Conservation (phyloP, 805 yeast genomes). For the Pichia californica region DNA sequence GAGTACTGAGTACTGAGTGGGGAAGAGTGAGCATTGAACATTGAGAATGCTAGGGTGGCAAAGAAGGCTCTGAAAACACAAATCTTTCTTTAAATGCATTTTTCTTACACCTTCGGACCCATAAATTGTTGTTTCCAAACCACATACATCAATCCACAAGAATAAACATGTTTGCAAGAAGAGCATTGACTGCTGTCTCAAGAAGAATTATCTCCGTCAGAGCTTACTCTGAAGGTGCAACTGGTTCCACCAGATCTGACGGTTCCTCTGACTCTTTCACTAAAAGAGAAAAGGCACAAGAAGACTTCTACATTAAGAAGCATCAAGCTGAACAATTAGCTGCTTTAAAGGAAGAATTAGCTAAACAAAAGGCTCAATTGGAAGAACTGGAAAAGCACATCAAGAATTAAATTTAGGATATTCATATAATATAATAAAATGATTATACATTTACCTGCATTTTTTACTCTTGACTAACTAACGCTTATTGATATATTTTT, state of each 20-base stretch:
- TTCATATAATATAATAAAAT: too few relatives aligned
- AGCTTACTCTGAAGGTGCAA: conserved; percentile 49
- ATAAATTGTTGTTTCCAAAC: too few relatives aligned
- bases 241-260: conserved; percentile 52
- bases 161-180: conserved; percentile 32
- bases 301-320: conserved; percentile 76
- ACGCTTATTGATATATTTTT: neutral
- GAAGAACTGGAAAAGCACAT: conserved; percentile 43
- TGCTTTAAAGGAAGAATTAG: conserved; percentile 66
- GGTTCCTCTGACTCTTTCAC: conserved; percentile 56
- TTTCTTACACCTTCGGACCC: too few relatives aligned
- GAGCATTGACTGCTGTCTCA: conserved; percentile 31
- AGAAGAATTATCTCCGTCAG: conserved; percentile 28
- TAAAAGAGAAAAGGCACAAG: conserved; percentile 91
- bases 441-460: too few relatives aligned
- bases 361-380: conserved; percentile 61
- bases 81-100: too few relatives aligned
- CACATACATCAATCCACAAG: neutral
- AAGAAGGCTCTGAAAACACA: too few relatives aligned
- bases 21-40: too few relatives aligned
- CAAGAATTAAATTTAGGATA: conserved; percentile 24
- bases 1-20: too few relatives aligned
- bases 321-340: conserved; percentile 87
- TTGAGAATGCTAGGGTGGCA: too few relatives aligned
- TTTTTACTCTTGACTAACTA: too few relatives aligned